Conservation (phyloP, 2,329 filamentous ascomycete genomes). For the Geosmithia morbida region DNA sequence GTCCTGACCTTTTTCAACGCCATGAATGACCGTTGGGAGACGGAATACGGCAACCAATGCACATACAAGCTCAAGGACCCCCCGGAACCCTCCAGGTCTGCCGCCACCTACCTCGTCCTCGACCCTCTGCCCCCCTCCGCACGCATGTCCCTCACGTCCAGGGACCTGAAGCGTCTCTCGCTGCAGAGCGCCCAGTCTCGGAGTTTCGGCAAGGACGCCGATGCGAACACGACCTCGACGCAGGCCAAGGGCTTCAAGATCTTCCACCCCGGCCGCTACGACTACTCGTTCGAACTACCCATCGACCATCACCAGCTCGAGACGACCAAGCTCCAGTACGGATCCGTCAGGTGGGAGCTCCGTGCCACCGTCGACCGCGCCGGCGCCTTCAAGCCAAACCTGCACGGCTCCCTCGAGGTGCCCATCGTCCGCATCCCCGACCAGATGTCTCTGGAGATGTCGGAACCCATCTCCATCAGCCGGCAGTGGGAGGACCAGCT, state of each 20-base stretch:
- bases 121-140: conserved; percentile 7
- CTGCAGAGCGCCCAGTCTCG: conserved; percentile 69
- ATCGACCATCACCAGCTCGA: conserved; percentile 82
- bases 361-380: conserved; percentile 75
- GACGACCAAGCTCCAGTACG: conserved; percentile 76
- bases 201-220: conserved; percentile 73
- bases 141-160: conserved; percentile 19
- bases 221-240: conserved; percentile 42
- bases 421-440: conserved; percentile 73
- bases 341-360: conserved; percentile 76
- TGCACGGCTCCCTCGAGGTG: conserved; percentile 71
- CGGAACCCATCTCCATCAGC: conserved; percentile 87
- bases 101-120: conserved; percentile 15
- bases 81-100: conserved; percentile 20
- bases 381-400: conserved; percentile 79
- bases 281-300: conserved; percentile 69
- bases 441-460: conserved; percentile 77
- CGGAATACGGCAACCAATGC: conserved; percentile 49
- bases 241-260: conserved; percentile 67
- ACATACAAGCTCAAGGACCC: conserved; percentile 31
- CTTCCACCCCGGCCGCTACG: conserved; percentile 59
- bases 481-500: conserved; percentile 91
- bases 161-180: conserved; percentile 53
- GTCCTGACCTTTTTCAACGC: conserved; percentile 89
- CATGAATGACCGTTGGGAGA: conserved; percentile 43